A percentile compares a stretch with the other conserved stretches of the same genome.
Evolutionary conservation across 208 protist species (phyloP).

Genomic region (Trypanosoma cruzi): DNA sequence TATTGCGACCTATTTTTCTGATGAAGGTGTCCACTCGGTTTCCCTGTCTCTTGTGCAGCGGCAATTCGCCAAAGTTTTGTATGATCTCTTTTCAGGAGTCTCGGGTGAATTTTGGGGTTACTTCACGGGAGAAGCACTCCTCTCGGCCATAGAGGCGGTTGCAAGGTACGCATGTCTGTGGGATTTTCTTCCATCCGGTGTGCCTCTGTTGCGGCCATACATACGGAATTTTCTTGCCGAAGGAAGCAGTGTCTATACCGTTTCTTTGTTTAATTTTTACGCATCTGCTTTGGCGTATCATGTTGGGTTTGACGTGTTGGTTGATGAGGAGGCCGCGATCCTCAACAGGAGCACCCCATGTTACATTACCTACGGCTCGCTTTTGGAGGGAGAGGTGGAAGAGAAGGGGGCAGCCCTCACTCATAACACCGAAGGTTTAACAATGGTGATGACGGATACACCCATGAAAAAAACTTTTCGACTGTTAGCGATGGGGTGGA

Average conservation of each 20-base stretch:
- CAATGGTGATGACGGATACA: not conserved
- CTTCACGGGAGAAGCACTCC: slow-evolving; percentile 32
- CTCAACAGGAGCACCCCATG: not conserved
- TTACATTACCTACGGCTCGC: not conserved
- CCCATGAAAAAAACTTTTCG: slow-evolving; percentile 23
- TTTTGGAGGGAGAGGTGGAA: not conserved
- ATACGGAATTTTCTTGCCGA: slow-evolving; percentile 4
- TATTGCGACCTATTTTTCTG: slow-evolving; percentile 25
- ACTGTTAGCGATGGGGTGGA: slow-evolving; percentile 17
- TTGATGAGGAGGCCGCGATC: not conserved
- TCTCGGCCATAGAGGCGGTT: slow-evolving; percentile 32
- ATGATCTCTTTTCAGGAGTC: slow-evolving; percentile 23
- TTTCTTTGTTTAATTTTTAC: slow-evolving; percentile 27
- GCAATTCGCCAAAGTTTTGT: slow-evolving; percentile 20
- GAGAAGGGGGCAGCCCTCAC: not conserved
- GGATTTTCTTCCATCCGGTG: slow-evolving; percentile 21
- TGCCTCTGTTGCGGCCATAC: not conserved
- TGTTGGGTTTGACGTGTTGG: slow-evolving; percentile 8
- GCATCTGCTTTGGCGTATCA: slow-evolving; percentile 23
- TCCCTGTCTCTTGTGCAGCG: slow-evolving; percentile 20
- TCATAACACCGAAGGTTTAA: not conserved
- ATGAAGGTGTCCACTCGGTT: slow-evolving; percentile 24
- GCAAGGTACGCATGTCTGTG: slow-evolving; percentile 34
- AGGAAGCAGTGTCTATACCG: slow-evolving; percentile 1
- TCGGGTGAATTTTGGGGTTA: slow-evolving; percentile 36